phyloP scores from a whole-genome alignment of 1,284 basidiomycete species.

The Neolentinus lepideus region DNA sequence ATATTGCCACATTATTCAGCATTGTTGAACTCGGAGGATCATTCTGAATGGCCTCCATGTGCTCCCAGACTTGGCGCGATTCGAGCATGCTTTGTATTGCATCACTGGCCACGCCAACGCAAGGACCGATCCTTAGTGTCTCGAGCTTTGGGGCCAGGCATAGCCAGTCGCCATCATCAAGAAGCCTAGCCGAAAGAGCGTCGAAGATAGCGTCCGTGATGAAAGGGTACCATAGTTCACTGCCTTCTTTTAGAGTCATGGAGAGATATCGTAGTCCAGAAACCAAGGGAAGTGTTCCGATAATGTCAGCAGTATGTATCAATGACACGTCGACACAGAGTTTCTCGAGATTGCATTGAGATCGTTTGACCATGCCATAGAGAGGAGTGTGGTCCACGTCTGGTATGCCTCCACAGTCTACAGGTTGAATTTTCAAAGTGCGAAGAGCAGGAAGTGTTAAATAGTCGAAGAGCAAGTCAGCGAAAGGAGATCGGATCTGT shows the following conservation, averaged over 20 bases:
- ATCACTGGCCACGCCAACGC: background rate
- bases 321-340: background rate
- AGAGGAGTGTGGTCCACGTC: background rate
- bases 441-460: background rate
- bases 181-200: background rate
- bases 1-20: background rate
- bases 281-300: background rate
- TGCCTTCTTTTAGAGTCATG: background rate
- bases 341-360: background rate
- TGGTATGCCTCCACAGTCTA: background rate
- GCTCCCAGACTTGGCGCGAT: background rate
- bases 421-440: background rate
- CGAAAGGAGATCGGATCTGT: background rate
- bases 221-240: background rate
- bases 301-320: background rate
- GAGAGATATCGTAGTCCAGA: background rate
- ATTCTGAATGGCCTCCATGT: background rate
- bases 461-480: background rate
- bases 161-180: background rate
- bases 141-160: background rate
- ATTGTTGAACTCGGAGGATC: background rate
- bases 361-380: background rate
- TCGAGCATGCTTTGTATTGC: background rate
- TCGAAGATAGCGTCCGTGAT: background rate
- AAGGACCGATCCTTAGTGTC: background rate